phyloP scores from a whole-genome alignment of 2,329 filamentous ascomycete species.

The Ophiognomonia clavigignenti-juglandacearum region DNA sequence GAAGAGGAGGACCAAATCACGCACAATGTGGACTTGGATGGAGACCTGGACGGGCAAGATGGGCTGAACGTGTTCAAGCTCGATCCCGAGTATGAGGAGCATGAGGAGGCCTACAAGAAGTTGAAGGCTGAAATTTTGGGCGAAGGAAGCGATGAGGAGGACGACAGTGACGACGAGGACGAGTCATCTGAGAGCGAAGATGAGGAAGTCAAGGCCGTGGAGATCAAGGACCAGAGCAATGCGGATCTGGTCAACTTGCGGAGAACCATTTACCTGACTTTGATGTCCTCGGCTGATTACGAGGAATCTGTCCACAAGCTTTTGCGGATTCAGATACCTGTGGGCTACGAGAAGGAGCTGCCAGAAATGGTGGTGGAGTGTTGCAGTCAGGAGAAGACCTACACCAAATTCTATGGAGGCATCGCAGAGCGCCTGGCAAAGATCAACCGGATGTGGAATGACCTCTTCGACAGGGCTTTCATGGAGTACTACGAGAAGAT shows the following conservation, averaged over 20 bases:
- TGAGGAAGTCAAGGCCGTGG: slow-evolving; percentile 74
- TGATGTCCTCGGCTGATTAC: slow-evolving; percentile 93
- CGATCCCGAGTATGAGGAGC: slow-evolving; percentile 82
- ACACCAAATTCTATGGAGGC: slow-evolving; percentile 94
- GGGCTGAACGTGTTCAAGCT: slow-evolving; percentile 93
- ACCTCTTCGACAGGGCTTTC: slow-evolving; percentile 87
- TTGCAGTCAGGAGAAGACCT: slow-evolving; percentile 93
- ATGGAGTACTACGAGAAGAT: slow-evolving; percentile 95
- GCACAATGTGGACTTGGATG: slow-evolving; percentile 76
- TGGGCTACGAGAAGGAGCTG: slow-evolving; percentile 82
- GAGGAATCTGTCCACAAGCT: slow-evolving; percentile 97
- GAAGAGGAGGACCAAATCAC: slow-evolving; percentile 99
- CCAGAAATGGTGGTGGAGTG: slow-evolving; percentile 97
- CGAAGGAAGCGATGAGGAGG: slow-evolving; percentile 82
- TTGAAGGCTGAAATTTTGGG: slow-evolving; percentile 92
- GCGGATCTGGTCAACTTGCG: slow-evolving; percentile 91
- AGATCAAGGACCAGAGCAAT: slow-evolving; percentile 98
- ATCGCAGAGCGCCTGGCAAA: slow-evolving; percentile 95
- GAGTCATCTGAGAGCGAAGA: slow-evolving; percentile 69
- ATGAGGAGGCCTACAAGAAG: slow-evolving; percentile 83
- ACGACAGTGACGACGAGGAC: slow-evolving; percentile 63
- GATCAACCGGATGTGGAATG: slow-evolving; percentile 90
- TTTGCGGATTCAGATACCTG: slow-evolving; percentile 85
- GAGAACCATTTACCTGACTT: slow-evolving; percentile 92
- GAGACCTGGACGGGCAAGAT: slow-evolving; percentile 80